These are phyloP conservation scores for Apostasia shenzhenica DNA, from an alignment of 106 monocot genomes.

Conservation along the genomic window DNA sequence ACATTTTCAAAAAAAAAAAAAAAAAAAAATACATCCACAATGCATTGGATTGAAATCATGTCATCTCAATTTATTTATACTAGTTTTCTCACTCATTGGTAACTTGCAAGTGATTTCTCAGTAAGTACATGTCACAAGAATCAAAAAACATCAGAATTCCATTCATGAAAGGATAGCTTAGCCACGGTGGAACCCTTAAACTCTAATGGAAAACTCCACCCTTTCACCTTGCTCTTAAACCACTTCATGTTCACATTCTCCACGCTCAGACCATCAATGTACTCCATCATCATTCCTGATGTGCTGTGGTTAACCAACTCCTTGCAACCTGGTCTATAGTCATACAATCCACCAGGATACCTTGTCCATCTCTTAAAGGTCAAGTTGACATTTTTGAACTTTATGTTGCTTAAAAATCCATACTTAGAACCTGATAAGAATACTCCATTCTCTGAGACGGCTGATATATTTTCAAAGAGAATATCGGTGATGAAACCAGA, in stretches of 20 bases:
- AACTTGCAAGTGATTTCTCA: not conserved
- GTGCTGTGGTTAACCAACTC: constrained; percentile 59
- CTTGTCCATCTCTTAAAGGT: constrained; percentile 62
- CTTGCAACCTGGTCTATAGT: constrained; percentile 87
- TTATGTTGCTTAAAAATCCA: constrained; percentile 52
- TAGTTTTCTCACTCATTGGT: too few relatives aligned
- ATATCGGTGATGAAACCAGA: constrained; percentile 63
- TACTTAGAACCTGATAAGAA: constrained; percentile 73
- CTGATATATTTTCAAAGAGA: constrained; percentile 74
- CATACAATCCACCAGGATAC: constrained; percentile 55
- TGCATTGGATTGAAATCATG: too few relatives aligned
- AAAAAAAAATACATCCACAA: too few relatives aligned
- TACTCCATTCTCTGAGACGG: constrained; percentile 84
- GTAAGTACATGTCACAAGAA: not conserved
- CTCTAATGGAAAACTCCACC: constrained; percentile 62
- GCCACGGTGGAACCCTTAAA: constrained; percentile 59
- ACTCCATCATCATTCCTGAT: constrained; percentile 85
- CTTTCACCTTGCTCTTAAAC: constrained; percentile 32
- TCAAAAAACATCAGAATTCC: constrained; percentile 35
- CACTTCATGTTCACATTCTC: constrained; percentile 79
- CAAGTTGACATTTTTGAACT: constrained; percentile 61
- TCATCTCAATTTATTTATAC: too few relatives aligned
- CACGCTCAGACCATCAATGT: constrained; percentile 64
- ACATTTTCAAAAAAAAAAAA: too few relatives aligned
- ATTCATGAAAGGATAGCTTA: constrained; percentile 62